Evolutionary conservation across 2,329 filamentous ascomycete species (phyloP), one percentile per base, ranked within the genome.

Genomic region (Arthrobotrys iridis): DNA sequence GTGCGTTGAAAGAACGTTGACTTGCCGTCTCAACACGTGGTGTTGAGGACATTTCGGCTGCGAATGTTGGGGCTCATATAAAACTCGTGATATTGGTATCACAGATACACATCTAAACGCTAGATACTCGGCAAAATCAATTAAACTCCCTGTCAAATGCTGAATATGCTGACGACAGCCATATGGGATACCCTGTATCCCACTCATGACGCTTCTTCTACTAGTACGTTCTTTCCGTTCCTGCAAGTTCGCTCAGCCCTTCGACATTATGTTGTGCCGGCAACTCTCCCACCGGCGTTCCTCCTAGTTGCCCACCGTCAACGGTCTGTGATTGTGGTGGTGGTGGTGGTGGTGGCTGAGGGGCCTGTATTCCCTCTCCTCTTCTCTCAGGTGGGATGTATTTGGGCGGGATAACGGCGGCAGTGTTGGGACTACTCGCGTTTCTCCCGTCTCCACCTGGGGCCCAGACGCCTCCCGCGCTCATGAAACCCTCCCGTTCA

Each of bases 401-500:
- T 52, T 73, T 73, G 7, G 59, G 50, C 7, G 68, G 59, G 10
- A 65, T 35, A 13, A 55, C 50, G 6, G 37, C 50, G 1, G 15
- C 52, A n/a, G 41, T 26, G 6, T 30, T n/a, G 15, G 48, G 48
- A n/a, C 40, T 52, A 6, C 24, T n/a, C 10, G 46, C 35, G 33
- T 62, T 43, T 18, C 55, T 24, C 4, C 41, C 50, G 33, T 52
- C 58, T 1, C 60, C 60, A 35, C 50, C 43, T 2, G 57, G 66
- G 3, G 55, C 68, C 46, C 58, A 73, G 7, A 24, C 46, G 15
- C 48, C 59, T n/a, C 50, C 26, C 1, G 50, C 28, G 8, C 50
- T 41, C 59, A 73, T 73, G 26, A 73, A 73, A 5, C 68, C 60
- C 26, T 73, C 68, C 6, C 68, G 22, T 35, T 73, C 68, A 3